Conservation (phyloP, 2,329 filamentous ascomycete species). For the Aspergillus clavatus region DNA sequence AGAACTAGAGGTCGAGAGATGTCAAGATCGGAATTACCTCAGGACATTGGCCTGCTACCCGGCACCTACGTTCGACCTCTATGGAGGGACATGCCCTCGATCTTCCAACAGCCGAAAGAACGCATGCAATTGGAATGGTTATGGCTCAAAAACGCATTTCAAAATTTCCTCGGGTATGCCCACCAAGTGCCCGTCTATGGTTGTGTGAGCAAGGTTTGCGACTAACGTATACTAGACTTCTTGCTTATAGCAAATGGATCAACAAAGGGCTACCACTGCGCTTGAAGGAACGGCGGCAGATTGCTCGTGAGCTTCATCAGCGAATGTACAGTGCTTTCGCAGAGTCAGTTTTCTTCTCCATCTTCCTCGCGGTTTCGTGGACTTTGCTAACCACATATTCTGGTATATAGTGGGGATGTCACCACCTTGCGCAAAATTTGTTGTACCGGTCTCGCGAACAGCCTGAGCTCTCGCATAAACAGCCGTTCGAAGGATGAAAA, state of each 20-base stretch:
- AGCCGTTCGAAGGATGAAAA: slow-evolving; percentile 28
- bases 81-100: slow-evolving; percentile 38
- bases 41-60: slow-evolving; percentile 45
- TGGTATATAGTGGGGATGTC: slow-evolving; percentile 32
- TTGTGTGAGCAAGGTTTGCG: background rate
- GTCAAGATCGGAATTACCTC: slow-evolving; percentile 31
- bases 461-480: slow-evolving; percentile 32
- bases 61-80: slow-evolving; percentile 39
- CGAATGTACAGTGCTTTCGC: slow-evolving; percentile 47
- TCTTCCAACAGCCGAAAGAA: slow-evolving; percentile 35
- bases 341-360: slow-evolving; percentile 30
- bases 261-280: slow-evolving; percentile 32
- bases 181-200: background rate
- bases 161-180: slow-evolving; percentile 34
- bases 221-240: slow-evolving; percentile 22
- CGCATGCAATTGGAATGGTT: slow-evolving; percentile 39
- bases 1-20: slow-evolving; percentile 30
- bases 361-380: slow-evolving; percentile 4
- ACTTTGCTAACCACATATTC: slow-evolving; percentile 14
- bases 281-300: slow-evolving; percentile 30
- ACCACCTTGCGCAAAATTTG: slow-evolving; percentile 32
- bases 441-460: slow-evolving; percentile 35
- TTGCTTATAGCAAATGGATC: slow-evolving; percentile 31
- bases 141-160: slow-evolving; percentile 31
- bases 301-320: slow-evolving; percentile 40